Conservation (phyloP, 768 basidiomycete species). For the Sistotremastrum niveocremeum region DNA sequence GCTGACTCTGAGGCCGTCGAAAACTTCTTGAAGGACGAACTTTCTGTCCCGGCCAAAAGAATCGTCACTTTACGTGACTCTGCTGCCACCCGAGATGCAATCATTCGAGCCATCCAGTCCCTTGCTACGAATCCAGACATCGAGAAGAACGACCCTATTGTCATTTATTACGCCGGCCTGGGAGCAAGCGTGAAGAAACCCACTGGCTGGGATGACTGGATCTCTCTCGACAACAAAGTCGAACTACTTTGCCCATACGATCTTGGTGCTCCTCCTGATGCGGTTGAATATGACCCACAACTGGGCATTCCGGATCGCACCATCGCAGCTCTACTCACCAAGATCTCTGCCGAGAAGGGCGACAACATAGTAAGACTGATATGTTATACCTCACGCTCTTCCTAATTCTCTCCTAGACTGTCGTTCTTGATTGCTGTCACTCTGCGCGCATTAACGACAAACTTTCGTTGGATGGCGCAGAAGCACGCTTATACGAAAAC, state of each 20-base stretch:
- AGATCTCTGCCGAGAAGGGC: slow-evolving; percentile 24
- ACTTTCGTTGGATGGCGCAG: not conserved
- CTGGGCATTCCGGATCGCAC: slow-evolving; percentile 32
- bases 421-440: slow-evolving; percentile 35
- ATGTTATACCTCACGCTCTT: not conserved
- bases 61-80: slow-evolving; percentile 26
- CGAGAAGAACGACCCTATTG: slow-evolving; percentile 16
- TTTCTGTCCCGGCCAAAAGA: slow-evolving; percentile 19
- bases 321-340: slow-evolving; percentile 22
- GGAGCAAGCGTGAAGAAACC: slow-evolving; percentile 17
- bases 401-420: slow-evolving; percentile 17
- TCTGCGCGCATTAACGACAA: slow-evolving; percentile 20
- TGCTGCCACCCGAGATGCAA: slow-evolving; percentile 23
- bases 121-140: slow-evolving; percentile 8
- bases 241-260: slow-evolving; percentile 25
- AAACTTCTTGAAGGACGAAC: slow-evolving; percentile 16
- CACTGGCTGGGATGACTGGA: slow-evolving; percentile 18
- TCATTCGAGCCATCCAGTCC: slow-evolving; percentile 18
- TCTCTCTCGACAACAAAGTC: slow-evolving; percentile 17
- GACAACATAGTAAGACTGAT: slow-evolving; percentile 27
- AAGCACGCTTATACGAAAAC: not conserved
- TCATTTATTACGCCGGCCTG: slow-evolving; percentile 34
- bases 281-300: slow-evolving; percentile 6
- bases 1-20: slow-evolving; percentile 27
- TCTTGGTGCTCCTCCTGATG: slow-evolving; percentile 8